A percentile compares a stretch with the other conserved stretches of the same genome.
Evolutionary conservation across 73 alveolate genomes (phyloP).

Genomic region (Paramecium octaurelia): DNA sequence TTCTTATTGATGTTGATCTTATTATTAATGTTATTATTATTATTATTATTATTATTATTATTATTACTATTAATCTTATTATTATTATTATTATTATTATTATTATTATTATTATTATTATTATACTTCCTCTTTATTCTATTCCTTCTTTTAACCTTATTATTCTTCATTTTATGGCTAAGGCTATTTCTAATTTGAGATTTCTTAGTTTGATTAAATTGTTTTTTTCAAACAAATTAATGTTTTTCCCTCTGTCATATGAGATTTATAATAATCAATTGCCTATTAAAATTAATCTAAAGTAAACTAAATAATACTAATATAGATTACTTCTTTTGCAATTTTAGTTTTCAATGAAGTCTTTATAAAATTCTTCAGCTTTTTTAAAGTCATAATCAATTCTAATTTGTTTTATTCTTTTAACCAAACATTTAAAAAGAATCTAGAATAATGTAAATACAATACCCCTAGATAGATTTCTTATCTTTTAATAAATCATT

Average conservation of each 20-base stretch:
- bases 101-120: neutral
- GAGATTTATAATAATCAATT: neutral
- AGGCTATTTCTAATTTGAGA: neutral
- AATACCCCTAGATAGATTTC: slow-evolving; percentile 38
- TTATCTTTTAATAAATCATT: slow-evolving; percentile 1
- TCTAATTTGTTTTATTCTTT: neutral
- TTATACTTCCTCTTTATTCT: neutral
- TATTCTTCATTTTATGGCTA: neutral
- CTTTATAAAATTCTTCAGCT: neutral
- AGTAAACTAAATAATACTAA: neutral
- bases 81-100: neutral
- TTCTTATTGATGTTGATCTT: neutral
- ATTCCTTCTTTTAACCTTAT: neutral
- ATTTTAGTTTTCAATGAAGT: neutral
- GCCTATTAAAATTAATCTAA: neutral
- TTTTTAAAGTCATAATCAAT: neutral
- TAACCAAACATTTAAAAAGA: neutral
- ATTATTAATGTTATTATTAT: neutral
- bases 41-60: neutral
- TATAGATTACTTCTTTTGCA: neutral
- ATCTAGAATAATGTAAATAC: neutral
- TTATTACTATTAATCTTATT: neutral
- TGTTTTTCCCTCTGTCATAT: neutral
- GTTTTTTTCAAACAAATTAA: neutral
- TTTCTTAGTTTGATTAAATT: neutral